A percentile compares a stretch with the other conserved stretches of the same genome.
phyloP scores from a whole-genome alignment of 495 filamentous ascomycete genomes.

The Astrothelium subdiscretum region DNA sequence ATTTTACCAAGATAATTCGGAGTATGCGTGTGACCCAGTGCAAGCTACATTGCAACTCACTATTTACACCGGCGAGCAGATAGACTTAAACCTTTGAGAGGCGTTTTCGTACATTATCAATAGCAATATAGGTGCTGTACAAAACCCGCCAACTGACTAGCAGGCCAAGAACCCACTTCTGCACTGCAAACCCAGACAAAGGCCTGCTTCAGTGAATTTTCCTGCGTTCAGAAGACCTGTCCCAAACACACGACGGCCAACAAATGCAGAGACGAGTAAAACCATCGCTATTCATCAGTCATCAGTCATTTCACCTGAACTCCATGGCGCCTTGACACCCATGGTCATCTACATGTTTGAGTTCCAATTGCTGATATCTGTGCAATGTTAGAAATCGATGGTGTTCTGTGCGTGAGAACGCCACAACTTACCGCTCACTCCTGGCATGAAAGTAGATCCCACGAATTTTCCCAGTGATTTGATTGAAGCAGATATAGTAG shows the following conservation, averaged over 20 bases:
- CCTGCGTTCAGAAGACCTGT: neutral
- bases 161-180: neutral
- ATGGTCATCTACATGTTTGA: constrained; percentile 72
- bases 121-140: neutral
- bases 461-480: constrained; percentile 67
- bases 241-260: neutral
- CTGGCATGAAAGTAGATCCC: constrained; percentile 98
- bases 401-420: no score
- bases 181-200: neutral
- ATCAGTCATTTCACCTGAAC: constrained; percentile 52
- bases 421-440: constrained; percentile 90
- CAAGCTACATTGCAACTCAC: no score
- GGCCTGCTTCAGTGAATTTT: neutral
- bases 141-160: neutral
- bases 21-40: no score
- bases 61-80: no score
- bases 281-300: neutral
- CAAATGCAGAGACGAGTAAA: neutral
- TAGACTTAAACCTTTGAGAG: neutral
- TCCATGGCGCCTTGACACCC: constrained; percentile 85
- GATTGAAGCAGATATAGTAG: constrained; percentile 99
- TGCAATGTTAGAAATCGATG: constrained; percentile 5
- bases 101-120: neutral
- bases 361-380: constrained; percentile 85
- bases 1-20: no score